Evolutionary conservation across 805 yeast genomes (phyloP).

Genomic region (Yarrowia keelungensis): DNA sequence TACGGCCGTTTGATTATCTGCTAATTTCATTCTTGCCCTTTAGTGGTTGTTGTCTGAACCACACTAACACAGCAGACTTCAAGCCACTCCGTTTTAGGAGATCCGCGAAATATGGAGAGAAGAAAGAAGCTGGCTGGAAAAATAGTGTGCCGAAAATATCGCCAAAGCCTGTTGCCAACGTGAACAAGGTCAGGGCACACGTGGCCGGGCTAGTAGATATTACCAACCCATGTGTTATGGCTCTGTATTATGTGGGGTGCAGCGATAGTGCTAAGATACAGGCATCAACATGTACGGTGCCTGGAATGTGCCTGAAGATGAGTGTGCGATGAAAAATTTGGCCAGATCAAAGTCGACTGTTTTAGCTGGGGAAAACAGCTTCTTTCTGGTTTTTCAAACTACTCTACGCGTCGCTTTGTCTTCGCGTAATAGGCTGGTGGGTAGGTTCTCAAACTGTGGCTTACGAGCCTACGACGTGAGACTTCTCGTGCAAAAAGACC

Average conservation of each 20-base stretch:
- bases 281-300: no score
- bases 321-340: no score
- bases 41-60: not conserved
- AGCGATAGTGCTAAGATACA: no score
- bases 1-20: conserved; percentile 1
- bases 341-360: no score
- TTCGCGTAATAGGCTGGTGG: conserved; percentile 7
- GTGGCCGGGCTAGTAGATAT: not conserved
- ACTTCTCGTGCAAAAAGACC: conserved; percentile 29
- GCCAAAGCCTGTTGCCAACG: conserved; percentile 12
- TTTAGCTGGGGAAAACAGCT: no score
- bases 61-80: conserved; percentile 12
- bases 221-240: no score
- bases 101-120: conserved; percentile 13
- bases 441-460: conserved; percentile 11
- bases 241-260: not conserved
- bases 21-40: not conserved
- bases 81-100: conserved; percentile 38
- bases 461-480: not conserved
- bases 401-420: not conserved
- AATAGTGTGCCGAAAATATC: conserved; percentile 6
- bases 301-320: no score
- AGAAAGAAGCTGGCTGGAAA: not conserved
- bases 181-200: conserved; percentile 18
- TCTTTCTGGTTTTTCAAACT: no score